Evolutionary conservation across 208 protist species (phyloP), one percentile per base, ranked within the genome.

Genomic region (Lotmaria passim): DNA sequence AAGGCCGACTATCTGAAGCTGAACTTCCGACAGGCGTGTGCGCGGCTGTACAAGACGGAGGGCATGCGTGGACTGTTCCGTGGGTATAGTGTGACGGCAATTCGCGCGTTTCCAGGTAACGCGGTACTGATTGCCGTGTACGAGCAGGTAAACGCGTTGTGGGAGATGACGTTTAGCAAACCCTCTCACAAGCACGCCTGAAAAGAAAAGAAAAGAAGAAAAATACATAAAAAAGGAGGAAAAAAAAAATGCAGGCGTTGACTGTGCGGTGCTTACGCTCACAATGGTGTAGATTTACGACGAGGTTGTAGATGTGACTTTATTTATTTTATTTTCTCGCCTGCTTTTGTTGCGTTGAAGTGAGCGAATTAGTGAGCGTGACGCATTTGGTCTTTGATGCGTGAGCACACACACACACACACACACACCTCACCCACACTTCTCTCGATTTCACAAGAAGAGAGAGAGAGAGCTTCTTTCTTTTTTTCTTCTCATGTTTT

Each of bases 51-150:
- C 73, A 81, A 73, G 65, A 89, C 79, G 39, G 89, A 96, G 53
- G 94, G 94, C 19, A 72, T 96, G 43, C 83, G 88, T 3, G 94
- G 91, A 5, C 75, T 96, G 11, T 95, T 91, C 53, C 87, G 90
- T 7, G 94, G 94, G 26, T 97, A 95, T 59, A 77, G 83, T 21
- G 82, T 97, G 23, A 97, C 94, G 8, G 89, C 89, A 2, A 44
- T 88, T n/a, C 93, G 93, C 39, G 93, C 93, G 11, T 94, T 97
- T 83, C 93, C 93, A 2, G 91, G 90, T 12, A 96, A 97, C 69
- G 93, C 93, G 0, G 86, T 96, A 21, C 75, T 97, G 7, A 93
- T 97, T 57, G 90, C 89, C 10, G 89, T 90, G 3, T 97, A 97
- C 53, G 91, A 97, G 61, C 83, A 94, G 52, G 85, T 95, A 17